Conservation (phyloP, 208 protist genomes). For the Endotrypanum monterogeii region DNA sequence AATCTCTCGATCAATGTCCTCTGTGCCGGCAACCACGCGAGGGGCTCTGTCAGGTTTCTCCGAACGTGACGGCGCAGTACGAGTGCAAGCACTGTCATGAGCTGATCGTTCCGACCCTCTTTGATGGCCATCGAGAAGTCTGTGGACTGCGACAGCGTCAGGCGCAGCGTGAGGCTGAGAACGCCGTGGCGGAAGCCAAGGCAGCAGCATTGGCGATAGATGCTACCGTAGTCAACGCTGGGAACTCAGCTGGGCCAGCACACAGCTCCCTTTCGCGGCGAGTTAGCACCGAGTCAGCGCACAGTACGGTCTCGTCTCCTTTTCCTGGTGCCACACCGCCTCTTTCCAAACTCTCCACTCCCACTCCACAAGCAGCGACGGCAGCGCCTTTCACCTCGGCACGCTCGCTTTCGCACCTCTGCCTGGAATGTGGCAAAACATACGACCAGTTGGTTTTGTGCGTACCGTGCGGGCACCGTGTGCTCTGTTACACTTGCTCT, state of each 20-base stretch:
- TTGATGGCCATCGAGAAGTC: slow-evolving; percentile 85
- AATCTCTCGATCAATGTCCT: slow-evolving; percentile 61
- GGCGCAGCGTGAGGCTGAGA: slow-evolving; percentile 24
- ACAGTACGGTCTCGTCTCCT: neutral
- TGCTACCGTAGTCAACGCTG: neutral
- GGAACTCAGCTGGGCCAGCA: neutral
- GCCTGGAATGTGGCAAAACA: slow-evolving; percentile 41
- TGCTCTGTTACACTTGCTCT: slow-evolving; percentile 73
- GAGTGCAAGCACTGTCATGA: slow-evolving; percentile 68
- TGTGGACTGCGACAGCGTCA: slow-evolving; percentile 60
- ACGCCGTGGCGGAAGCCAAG: neutral
- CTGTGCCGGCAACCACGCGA: slow-evolving; percentile 68
- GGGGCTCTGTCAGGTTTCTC: slow-evolving; percentile 58
- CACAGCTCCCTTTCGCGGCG: neutral
- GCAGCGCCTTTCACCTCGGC: neutral
- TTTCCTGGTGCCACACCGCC: neutral
- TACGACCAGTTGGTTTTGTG: slow-evolving; percentile 54
- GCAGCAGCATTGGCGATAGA: neutral
- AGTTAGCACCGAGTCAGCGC: neutral
- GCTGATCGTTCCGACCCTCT: slow-evolving; percentile 73
- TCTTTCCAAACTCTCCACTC: neutral
- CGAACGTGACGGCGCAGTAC: slow-evolving; percentile 52
- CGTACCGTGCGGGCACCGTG: slow-evolving; percentile 79
- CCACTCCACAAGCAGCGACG: neutral
- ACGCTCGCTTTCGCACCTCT: slow-evolving; percentile 26